Evolutionary conservation across 2,329 filamentous ascomycete species (phyloP).

Genomic region (Fusarium sp.): DNA sequence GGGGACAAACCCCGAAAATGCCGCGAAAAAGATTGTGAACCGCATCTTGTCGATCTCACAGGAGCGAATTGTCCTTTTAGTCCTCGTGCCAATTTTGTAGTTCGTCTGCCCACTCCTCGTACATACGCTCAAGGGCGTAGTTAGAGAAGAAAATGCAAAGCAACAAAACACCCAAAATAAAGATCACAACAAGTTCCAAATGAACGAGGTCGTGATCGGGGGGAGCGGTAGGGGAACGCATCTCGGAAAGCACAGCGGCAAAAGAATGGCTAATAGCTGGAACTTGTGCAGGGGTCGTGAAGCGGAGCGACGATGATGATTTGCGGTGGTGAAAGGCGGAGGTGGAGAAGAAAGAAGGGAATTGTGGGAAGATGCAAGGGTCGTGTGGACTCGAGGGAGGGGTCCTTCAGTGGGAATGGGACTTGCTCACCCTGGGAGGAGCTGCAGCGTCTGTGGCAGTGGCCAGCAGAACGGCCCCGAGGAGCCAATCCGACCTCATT

Average conservation of each 20-base stretch:
- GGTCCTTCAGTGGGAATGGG: background rate
- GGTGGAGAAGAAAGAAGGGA: slow-evolving; percentile 6
- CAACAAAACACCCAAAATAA: background rate
- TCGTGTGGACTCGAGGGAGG: background rate
- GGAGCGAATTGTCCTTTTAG: background rate
- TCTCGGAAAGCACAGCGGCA: background rate
- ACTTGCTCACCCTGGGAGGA: slow-evolving; percentile 29
- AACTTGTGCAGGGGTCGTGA: background rate
- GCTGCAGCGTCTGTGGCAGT: slow-evolving; percentile 44
- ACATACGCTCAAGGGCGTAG: background rate
- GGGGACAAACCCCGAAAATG: slow-evolving; percentile 20
- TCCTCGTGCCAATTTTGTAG: too few relatives aligned
- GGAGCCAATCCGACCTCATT: slow-evolving; percentile 52
- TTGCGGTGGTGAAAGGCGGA: background rate
- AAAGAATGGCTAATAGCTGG: background rate
- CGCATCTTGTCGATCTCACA: slow-evolving; percentile 24
- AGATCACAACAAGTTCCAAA: background rate
- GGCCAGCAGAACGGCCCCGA: slow-evolving; percentile 48
- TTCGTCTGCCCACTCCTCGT: too few relatives aligned
- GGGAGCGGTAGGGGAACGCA: background rate
- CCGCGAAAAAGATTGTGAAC: slow-evolving; percentile 6
- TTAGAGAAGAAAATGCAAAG: too few relatives aligned
- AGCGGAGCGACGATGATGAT: background rate
- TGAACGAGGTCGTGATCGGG: background rate
- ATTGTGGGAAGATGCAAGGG: background rate